Evolutionary conservation across 2,329 filamentous ascomycete species (phyloP).

Genomic region (Stachybotrys elegans): DNA sequence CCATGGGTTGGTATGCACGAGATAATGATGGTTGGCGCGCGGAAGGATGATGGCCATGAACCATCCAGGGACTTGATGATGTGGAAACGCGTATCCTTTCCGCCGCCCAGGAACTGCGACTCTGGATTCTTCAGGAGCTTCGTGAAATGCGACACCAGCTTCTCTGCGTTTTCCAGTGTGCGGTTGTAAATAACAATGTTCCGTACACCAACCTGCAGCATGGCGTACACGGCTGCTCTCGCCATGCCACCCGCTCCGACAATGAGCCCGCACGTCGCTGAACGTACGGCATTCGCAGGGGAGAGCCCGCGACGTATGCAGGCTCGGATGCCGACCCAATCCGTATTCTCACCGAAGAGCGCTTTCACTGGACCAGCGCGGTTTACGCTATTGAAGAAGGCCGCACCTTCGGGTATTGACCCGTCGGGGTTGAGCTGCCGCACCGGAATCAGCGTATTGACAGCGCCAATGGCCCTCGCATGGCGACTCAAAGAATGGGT

Average conservation of each 20-base stretch:
- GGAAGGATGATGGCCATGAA: slow-evolving; percentile 59
- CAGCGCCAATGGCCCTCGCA: slow-evolving; percentile 68
- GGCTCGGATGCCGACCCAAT: slow-evolving; percentile 74
- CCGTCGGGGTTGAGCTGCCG: slow-evolving; percentile 54
- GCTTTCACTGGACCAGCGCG: slow-evolving; percentile 62
- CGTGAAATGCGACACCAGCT: slow-evolving; percentile 66
- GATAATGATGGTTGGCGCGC: slow-evolving; percentile 66
- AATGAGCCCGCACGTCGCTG: slow-evolving; percentile 51
- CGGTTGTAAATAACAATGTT: slow-evolving; percentile 74
- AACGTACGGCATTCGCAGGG: slow-evolving; percentile 61
- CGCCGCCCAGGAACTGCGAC: slow-evolving; percentile 37
- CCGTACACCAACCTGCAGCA: slow-evolving; percentile 71
- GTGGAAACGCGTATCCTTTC: slow-evolving; percentile 42
- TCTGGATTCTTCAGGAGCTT: slow-evolving; percentile 41
- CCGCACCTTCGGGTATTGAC: slow-evolving; percentile 48
- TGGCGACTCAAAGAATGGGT: slow-evolving; percentile 67
- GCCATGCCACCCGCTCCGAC: slow-evolving; percentile 72
- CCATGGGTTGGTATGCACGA: slow-evolving; percentile 71
- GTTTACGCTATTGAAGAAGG: slow-evolving; percentile 48
- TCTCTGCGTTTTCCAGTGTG: slow-evolving; percentile 60
- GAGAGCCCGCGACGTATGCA: slow-evolving; percentile 69
- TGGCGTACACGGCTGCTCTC: slow-evolving; percentile 69
- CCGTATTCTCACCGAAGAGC: slow-evolving; percentile 74
- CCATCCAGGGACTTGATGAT: slow-evolving; percentile 55
- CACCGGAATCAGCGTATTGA: slow-evolving; percentile 71